Evolutionary conservation across 1,284 basidiomycete species (phyloP).

Genomic region (Neolentinus lepideus): DNA sequence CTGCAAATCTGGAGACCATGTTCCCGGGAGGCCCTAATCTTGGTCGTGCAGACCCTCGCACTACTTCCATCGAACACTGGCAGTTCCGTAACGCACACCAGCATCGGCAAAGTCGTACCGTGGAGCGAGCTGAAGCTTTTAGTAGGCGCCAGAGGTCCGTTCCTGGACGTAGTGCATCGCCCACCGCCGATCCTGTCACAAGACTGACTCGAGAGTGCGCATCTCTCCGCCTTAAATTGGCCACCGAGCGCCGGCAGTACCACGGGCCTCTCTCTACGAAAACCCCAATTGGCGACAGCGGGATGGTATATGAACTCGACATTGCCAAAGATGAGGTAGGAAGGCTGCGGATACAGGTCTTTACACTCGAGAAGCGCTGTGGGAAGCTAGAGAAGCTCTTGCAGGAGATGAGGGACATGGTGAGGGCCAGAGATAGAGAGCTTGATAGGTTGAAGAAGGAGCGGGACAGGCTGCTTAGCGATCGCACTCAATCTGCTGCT

Average conservation of each 20-base stretch:
- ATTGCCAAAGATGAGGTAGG: neutral
- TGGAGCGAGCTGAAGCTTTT: neutral
- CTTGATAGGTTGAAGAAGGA: slow-evolving; percentile 2
- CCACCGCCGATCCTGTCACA: slow-evolving; percentile 26
- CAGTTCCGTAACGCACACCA: neutral
- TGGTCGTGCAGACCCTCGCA: neutral
- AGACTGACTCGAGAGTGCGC: slow-evolving; percentile 32
- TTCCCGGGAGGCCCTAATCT: neutral
- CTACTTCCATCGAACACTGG: neutral
- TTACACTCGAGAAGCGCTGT: neutral
- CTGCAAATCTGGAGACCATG: neutral
- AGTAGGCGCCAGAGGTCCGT: neutral
- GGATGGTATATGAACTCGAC: neutral
- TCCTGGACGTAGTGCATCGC: slow-evolving; percentile 6
- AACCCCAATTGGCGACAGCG: neutral
- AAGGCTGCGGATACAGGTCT: neutral
- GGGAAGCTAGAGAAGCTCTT: neutral
- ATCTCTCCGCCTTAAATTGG: slow-evolving; percentile 43
- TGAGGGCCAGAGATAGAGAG: neutral
- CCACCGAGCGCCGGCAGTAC: slow-evolving; percentile 18
- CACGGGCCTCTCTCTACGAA: neutral
- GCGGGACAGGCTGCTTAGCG: neutral
- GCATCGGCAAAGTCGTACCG: neutral
- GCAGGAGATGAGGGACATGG: slow-evolving; percentile 2
- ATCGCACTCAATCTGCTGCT: neutral